phyloP scores from a whole-genome alignment of 1,284 basidiomycete species.

The Ceratobasidium sp. region DNA sequence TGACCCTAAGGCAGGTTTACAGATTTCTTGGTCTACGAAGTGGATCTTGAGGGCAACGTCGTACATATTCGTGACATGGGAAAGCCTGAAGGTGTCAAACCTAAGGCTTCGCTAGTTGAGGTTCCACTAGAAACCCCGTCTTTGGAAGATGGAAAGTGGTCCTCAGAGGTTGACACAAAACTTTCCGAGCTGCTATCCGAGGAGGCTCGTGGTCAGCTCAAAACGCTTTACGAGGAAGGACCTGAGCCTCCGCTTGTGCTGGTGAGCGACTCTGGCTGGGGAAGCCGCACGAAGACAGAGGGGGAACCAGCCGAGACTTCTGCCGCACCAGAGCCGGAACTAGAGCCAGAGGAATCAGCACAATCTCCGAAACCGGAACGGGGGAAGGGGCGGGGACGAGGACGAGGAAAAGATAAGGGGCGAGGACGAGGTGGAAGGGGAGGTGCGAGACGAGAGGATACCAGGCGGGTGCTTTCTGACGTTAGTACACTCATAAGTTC shows the following conservation, averaged over 20 bases:
- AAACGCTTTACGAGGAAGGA: slow-evolving; percentile 82
- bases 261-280: slow-evolving; percentile 74
- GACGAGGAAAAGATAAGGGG: slow-evolving; percentile 62
- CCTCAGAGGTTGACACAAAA: slow-evolving; percentile 55
- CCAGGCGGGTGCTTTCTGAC: slow-evolving; percentile 82
- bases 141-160: slow-evolving; percentile 27
- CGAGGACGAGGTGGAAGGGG: slow-evolving; percentile 61
- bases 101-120: slow-evolving; percentile 29
- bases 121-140: slow-evolving; percentile 10
- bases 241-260: slow-evolving; percentile 73
- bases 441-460: slow-evolving; percentile 65
- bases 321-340: slow-evolving; percentile 49
- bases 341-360: slow-evolving; percentile 52
- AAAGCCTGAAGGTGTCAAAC: slow-evolving; percentile 66
- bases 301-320: slow-evolving; percentile 51
- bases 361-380: slow-evolving; percentile 33
- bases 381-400: slow-evolving; percentile 57
- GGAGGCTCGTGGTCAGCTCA: slow-evolving; percentile 73
- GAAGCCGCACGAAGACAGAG: slow-evolving; percentile 61
- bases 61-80: slow-evolving; percentile 83
- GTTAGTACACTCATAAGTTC: slow-evolving; percentile 61
- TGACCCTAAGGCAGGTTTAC: slow-evolving; percentile 77
- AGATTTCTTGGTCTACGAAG: slow-evolving; percentile 93
- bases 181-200: slow-evolving; percentile 76
- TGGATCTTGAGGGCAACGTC: slow-evolving; percentile 82